phyloP scores from a whole-genome alignment of 2,329 filamentous ascomycete species.

The Colletotrichum abscissum region DNA sequence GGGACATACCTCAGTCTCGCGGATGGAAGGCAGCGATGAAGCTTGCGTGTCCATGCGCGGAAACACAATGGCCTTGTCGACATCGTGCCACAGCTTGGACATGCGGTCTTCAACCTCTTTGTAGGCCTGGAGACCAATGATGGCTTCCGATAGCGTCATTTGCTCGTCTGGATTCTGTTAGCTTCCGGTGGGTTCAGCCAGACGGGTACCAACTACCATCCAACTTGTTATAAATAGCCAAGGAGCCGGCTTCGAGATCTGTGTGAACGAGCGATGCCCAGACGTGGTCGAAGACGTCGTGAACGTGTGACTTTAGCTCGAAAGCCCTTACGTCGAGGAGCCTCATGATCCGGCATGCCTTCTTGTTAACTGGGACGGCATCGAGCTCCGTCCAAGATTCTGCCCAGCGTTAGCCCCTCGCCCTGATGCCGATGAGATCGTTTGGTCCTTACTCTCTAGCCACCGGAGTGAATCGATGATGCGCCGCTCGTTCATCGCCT shows the following conservation, averaged over 20 bases:
- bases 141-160: constrained; percentile 64
- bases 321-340: constrained; percentile 74
- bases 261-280: constrained; percentile 78
- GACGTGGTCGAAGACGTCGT: constrained; percentile 73
- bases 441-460: constrained; percentile 61
- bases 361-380: constrained; percentile 69
- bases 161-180: constrained; percentile 55
- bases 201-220: constrained; percentile 54
- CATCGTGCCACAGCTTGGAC: constrained; percentile 69
- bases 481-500: constrained; percentile 62
- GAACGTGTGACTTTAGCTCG: constrained; percentile 74
- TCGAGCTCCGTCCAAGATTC: constrained; percentile 69
- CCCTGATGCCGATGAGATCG: background rate
- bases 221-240: constrained; percentile 66
- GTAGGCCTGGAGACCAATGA: constrained; percentile 67
- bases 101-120: constrained; percentile 71
- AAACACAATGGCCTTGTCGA: constrained; percentile 70
- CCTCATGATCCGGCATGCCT: constrained; percentile 70
- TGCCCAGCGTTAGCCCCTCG: constrained; percentile 45
- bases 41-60: constrained; percentile 65
- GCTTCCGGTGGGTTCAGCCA: background rate
- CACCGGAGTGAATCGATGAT: constrained; percentile 67
- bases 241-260: constrained; percentile 63
- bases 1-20: constrained; percentile 36
- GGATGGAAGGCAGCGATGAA: constrained; percentile 51